These are phyloP conservation scores for Trichoderma koningiopsis DNA, from an alignment of 2,329 filamentous ascomycete genomes.

Conservation along the genomic window DNA sequence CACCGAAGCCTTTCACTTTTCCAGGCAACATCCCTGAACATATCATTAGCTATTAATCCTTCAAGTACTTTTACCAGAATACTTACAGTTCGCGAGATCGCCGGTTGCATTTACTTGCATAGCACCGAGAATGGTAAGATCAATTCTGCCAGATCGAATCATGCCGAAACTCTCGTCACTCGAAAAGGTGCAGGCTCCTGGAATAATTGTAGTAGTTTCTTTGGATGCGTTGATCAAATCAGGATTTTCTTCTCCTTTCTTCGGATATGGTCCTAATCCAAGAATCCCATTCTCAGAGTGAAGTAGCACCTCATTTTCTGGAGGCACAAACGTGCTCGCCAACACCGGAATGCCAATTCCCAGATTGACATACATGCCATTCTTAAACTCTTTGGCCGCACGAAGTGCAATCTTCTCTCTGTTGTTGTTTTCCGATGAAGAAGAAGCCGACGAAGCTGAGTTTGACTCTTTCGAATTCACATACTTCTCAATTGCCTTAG, in stretches of 20 bases:
- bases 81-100: slow-evolving; percentile 77
- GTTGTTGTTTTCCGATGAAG: slow-evolving; percentile 58
- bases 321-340: slow-evolving; percentile 78
- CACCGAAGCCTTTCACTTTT: slow-evolving; percentile 91
- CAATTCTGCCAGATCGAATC: slow-evolving; percentile 84
- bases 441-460: slow-evolving; percentile 54
- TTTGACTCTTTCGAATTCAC: slow-evolving; percentile 71
- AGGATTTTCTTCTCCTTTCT: slow-evolving; percentile 75
- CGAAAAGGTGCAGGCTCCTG: slow-evolving; percentile 79
- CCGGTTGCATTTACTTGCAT: slow-evolving; percentile 82
- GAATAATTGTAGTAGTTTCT: slow-evolving; percentile 83
- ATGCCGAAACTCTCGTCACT: slow-evolving; percentile 91
- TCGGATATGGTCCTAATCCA: slow-evolving; percentile 72
- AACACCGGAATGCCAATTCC: slow-evolving; percentile 95
- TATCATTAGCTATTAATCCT: no score
- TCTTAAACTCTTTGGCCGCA: slow-evolving; percentile 89
- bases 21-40: slow-evolving; percentile 71
- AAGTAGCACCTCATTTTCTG: slow-evolving; percentile 76
- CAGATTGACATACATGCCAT: slow-evolving; percentile 92
- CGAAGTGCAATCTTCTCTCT: slow-evolving; percentile 82
- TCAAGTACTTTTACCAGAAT: no score
- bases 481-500: slow-evolving; percentile 84
- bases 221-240: slow-evolving; percentile 93
- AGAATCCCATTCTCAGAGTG: slow-evolving; percentile 83
- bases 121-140: slow-evolving; percentile 84